A percentile compares a stretch with the other conserved stretches of the same genome.
These are phyloP conservation scores for Xylariaceae sp. DNA, from an alignment of 2,329 filamentous ascomycete species.

Conservation along the genomic window DNA sequence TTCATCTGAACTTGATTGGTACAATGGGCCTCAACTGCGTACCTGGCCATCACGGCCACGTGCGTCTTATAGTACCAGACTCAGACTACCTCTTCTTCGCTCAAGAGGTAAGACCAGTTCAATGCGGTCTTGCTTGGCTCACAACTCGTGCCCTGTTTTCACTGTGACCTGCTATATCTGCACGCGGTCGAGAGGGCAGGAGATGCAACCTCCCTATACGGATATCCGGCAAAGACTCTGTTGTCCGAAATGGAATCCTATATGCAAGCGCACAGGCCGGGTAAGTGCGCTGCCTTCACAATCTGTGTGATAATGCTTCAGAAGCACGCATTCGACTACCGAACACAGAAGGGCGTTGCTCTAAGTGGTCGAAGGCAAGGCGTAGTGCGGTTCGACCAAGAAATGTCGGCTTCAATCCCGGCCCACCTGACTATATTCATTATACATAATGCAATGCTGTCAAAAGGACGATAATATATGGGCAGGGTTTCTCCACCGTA, in stretches of 20 bases:
- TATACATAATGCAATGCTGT: not conserved
- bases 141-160: too few species aligned
- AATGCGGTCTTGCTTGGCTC: not conserved
- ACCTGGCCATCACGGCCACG: conserved; percentile 1
- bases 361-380: conserved; percentile 1
- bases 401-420: not conserved
- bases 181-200: conserved; percentile 1
- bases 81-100: not conserved
- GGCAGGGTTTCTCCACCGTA: not conserved
- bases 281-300: conserved; percentile 9
- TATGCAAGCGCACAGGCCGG: conserved; percentile 23
- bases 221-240: conserved; percentile 10
- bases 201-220: conserved; percentile 8
- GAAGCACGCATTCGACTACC: conserved; percentile 9
- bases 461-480: not conserved
- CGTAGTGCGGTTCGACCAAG: conserved; percentile 1
- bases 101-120: conserved; percentile 1
- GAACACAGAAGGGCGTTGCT: not conserved
- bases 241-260: conserved; percentile 14
- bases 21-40: not conserved
- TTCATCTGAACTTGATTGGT: not conserved
- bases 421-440: not conserved
- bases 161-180: not conserved
- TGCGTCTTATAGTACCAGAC: not conserved
- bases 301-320: conserved; percentile 15